Conservation (phyloP, 176 grass and related monocot genomes). For the Triticum timopheevii region DNA sequence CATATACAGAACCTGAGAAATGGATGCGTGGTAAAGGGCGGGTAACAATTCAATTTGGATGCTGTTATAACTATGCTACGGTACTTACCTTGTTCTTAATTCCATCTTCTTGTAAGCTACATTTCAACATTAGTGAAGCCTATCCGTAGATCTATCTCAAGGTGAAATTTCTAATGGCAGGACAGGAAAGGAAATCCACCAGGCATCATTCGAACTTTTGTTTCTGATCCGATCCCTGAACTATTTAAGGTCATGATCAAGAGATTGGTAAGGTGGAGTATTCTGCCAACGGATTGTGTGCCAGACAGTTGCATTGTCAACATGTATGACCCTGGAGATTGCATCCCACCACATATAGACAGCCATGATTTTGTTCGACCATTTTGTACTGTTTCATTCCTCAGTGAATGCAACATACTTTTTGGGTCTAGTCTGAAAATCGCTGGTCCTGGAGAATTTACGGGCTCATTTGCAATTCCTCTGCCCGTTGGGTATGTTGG, state of each 20-base stretch:
- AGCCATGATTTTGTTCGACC: constrained; percentile 86
- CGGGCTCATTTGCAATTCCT: constrained; percentile 39
- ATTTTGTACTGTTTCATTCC: constrained; percentile 90
- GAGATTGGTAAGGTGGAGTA: constrained; percentile 69
- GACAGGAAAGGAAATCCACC: constrained; percentile 91
- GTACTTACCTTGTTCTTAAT: constrained; percentile 39
- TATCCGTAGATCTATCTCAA: constrained; percentile 6
- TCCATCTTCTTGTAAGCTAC: constrained; percentile 18
- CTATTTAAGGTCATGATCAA: constrained; percentile 68
- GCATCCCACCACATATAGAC: constrained; percentile 91
- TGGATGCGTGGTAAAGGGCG: constrained; percentile 95
- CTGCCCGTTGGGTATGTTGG: constrained; percentile 70
- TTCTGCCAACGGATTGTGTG: constrained; percentile 61
- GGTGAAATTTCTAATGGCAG: constrained; percentile 44
- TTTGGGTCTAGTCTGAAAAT: constrained; percentile 63
- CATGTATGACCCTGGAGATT: constrained; percentile 81
- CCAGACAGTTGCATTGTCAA: constrained; percentile 94
- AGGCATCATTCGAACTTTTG: constrained; percentile 64
- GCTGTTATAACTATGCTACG: constrained; percentile 88
- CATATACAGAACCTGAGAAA: constrained; percentile 75
- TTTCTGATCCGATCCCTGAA: constrained; percentile 67
- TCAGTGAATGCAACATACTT: constrained; percentile 76
- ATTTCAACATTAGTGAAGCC: constrained; percentile 3
- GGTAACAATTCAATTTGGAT: constrained; percentile 81
- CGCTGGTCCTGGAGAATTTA: constrained; percentile 63